Evolutionary conservation across 768 basidiomycete genomes (phyloP), one percentile per base, ranked within the genome.

Genomic region (Calocera cornea): DNA sequence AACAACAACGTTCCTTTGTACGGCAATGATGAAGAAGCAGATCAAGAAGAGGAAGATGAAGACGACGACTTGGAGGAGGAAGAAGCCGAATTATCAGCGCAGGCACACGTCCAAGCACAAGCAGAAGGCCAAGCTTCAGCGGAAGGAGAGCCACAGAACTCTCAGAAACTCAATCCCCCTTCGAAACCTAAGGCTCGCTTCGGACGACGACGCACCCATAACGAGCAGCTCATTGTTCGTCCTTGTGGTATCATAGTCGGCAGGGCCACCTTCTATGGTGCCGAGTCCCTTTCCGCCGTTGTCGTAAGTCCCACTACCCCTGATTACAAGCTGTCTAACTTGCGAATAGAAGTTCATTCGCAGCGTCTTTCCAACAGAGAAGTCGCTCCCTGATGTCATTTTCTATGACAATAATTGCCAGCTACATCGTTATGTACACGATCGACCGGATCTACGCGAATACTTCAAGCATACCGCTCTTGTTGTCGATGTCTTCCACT

Each of bases 401-500:
- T 60, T 67, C 54, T 71, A 69, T 65, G 73, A 74, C 66, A 73
- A 74, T 65, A 70, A 69, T 29, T 71, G 72, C 67, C 67, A 70
- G 17, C 68, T 74, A n/a, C 31, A 41, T n/a, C 22, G 38, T n/a
- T 54, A 67, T 36, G 54, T 54, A 1, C 29, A 34, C 7, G 31
- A 3, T 19, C 49, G 2, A 44, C 33, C n/a, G n/a, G n/a, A n/a
- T n/a, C n/a, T 67, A 66, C 31, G 69, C 76, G 11, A 72, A 74
- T 0, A 70, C 34, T 68, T 36, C 14, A 65, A 38, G 16, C 17
- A 10, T 17, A 47, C 34, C 14, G 38, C 10, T 7, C 27, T 79
- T 0, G 68, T 68, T 0, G 76, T 80, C 0, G 77, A 80, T 41
- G 76, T 78, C 0, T 80, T 79, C 31, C 80, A 80, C 38, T 77